phyloP scores from a whole-genome alignment of 768 basidiomycete genomes.

The Boletus tylopilopsis region DNA sequence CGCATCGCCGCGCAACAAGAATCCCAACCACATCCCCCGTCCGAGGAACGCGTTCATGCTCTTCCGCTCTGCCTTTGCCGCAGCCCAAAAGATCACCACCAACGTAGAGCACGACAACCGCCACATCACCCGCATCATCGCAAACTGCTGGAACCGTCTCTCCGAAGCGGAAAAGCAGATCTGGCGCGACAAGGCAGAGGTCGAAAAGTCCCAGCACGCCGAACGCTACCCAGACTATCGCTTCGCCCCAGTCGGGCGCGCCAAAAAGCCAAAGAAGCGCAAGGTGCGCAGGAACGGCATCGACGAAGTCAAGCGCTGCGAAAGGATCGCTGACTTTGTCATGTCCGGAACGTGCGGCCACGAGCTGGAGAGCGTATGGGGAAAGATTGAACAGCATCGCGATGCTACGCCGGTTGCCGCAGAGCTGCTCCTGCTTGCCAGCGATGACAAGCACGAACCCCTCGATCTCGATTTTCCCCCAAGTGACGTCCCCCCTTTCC shows the following conservation, averaged over 20 bases:
- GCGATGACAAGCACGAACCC: neutral
- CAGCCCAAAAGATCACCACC: slow-evolving; percentile 44
- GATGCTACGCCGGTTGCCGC: neutral
- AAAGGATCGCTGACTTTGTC: slow-evolving; percentile 47
- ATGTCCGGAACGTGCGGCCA: slow-evolving; percentile 47
- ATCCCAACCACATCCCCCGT: slow-evolving; percentile 41
- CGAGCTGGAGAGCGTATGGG: slow-evolving; percentile 45
- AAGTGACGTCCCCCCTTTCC: slow-evolving; percentile 21
- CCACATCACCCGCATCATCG: slow-evolving; percentile 55
- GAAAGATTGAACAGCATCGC: slow-evolving; percentile 25
- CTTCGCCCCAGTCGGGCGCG: slow-evolving; percentile 45
- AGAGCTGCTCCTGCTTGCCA: neutral
- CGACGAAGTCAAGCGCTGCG: slow-evolving; percentile 47
- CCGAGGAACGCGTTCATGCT: slow-evolving; percentile 49
- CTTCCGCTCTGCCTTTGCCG: slow-evolving; percentile 58
- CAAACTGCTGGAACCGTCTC: slow-evolving; percentile 52
- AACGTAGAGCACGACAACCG: slow-evolving; percentile 54
- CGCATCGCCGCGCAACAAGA: slow-evolving; percentile 25
- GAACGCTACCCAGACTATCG: slow-evolving; percentile 51
- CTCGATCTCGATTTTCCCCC: neutral
- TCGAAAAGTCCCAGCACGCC: slow-evolving; percentile 49
- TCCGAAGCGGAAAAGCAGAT: slow-evolving; percentile 45
- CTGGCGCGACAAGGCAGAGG: slow-evolving; percentile 49
- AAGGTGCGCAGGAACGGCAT: slow-evolving; percentile 49
- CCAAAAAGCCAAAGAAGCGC: slow-evolving; percentile 44